A percentile compares a stretch with the other conserved stretches of the same genome.
Conservation (phyloP, 2,329 filamentous ascomycete species). For the Pseudopithomyces maydicus region DNA sequence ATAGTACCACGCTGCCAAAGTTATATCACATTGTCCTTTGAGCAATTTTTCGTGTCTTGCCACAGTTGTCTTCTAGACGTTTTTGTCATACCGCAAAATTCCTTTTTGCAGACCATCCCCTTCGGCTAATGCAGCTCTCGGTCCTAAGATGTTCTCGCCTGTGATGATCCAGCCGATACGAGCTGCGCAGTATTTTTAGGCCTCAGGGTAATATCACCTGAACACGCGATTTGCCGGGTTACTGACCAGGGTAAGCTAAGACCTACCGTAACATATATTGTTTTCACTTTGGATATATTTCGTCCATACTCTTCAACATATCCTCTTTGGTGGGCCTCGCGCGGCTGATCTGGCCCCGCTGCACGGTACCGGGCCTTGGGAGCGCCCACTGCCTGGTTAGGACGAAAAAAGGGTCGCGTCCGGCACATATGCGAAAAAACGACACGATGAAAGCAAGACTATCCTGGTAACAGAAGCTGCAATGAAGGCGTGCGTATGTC, state of each 20-base stretch:
- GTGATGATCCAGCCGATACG: not conserved
- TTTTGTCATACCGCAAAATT: not conserved
- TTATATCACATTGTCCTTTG: not conserved
- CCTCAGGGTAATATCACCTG: slow-evolving; percentile 23
- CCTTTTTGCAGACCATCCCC: not conserved
- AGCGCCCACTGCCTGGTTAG: slow-evolving; percentile 22
- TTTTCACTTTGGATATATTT: slow-evolving; percentile 35
- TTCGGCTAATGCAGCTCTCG: not conserved
- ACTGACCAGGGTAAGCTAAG: slow-evolving; percentile 25
- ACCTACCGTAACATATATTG: slow-evolving; percentile 24
- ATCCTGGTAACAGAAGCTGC: slow-evolving; percentile 2
- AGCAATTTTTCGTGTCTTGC: not conserved
- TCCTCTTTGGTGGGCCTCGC: slow-evolving; percentile 16
- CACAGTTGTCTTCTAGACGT: not conserved
- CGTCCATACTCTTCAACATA: slow-evolving; percentile 24
- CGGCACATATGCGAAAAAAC: slow-evolving; percentile 17
- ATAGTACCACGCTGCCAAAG: not conserved
- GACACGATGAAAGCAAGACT: slow-evolving; percentile 9
- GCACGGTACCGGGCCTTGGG: slow-evolving; percentile 21
- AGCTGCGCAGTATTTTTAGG: slow-evolving; percentile 29
- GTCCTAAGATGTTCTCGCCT: not conserved
- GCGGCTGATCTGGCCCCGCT: slow-evolving; percentile 24
- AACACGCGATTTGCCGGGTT: slow-evolving; percentile 33
- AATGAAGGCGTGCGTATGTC: not conserved
- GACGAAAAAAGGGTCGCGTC: slow-evolving; percentile 20